phyloP scores from a whole-genome alignment of 2,329 filamentous ascomycete genomes.

The Sarocladiaceae sp. region DNA sequence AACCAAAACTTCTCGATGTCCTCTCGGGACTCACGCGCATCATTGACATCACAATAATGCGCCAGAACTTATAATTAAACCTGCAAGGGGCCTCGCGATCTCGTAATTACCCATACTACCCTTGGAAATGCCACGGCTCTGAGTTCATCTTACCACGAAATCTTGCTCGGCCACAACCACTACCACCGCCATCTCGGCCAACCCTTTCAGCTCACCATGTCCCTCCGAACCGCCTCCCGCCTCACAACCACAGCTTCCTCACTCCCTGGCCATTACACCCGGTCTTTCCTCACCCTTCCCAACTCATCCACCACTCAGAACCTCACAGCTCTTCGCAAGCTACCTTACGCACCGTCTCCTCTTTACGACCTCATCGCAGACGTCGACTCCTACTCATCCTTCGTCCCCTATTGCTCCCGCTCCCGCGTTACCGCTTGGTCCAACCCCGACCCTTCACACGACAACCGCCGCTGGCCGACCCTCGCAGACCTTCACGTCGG shows the following conservation, averaged over 20 bases:
- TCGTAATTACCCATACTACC: no score
- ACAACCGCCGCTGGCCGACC: conserved; percentile 55
- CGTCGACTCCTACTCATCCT: conserved; percentile 73
- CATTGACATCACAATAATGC: no score
- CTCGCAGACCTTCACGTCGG: conserved; percentile 77
- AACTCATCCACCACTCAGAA: conserved; percentile 40
- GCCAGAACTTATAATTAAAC: no score
- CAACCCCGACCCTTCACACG: conserved; percentile 33
- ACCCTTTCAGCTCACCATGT: conserved; percentile 10
- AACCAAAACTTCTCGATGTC: no score
- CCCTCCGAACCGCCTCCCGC: conserved; percentile 12
- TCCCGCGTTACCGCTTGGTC: conserved; percentile 75
- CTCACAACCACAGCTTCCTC: conserved; percentile 15
- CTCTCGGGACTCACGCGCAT: no score
- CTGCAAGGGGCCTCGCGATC: no score
- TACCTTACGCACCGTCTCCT: conserved; percentile 63
- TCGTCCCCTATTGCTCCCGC: conserved; percentile 84
- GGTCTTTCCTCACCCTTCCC: conserved; percentile 32
- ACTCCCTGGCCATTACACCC: conserved; percentile 17
- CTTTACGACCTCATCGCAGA: conserved; percentile 87
- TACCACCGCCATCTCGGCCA: not conserved
- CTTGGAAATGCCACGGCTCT: no score
- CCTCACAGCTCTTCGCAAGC: conserved; percentile 65
- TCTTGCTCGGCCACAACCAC: no score
- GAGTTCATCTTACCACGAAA: no score